Evolutionary conservation across 352 stramenopile genomes (phyloP).

Genomic region (Globisporangium irregulare): DNA sequence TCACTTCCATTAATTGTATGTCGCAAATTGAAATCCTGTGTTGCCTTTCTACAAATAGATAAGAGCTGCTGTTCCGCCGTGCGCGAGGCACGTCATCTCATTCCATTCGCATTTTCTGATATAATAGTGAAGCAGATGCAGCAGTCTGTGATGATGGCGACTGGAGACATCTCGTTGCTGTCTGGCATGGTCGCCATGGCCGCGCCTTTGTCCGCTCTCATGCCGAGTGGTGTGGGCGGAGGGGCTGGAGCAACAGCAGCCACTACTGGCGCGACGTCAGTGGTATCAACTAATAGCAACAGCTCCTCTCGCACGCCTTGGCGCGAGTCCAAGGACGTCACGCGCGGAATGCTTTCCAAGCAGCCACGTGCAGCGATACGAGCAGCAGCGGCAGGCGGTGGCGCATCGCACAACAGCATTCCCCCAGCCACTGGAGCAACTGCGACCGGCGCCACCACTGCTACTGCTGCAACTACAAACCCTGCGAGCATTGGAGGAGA

Average conservation of each 20-base stretch:
- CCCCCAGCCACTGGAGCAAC: not conserved
- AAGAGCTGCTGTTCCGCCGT: not conserved
- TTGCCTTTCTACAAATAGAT: not conserved
- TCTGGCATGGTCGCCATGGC: constrained; percentile 14
- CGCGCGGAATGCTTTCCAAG: constrained; percentile 14
- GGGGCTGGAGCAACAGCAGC: not conserved
- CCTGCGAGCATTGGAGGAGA: not conserved
- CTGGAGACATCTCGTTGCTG: constrained; percentile 10
- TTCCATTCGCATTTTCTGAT: not conserved
- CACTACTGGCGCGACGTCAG: no score
- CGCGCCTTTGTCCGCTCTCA: not conserved
- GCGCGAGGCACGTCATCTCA: not conserved
- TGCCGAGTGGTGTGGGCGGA: not conserved
- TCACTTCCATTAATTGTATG: not conserved
- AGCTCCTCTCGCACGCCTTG: constrained; percentile 5
- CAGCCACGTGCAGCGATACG: constrained; percentile 13
- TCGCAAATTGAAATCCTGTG: not conserved
- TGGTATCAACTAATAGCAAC: not conserved
- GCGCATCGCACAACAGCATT: not conserved
- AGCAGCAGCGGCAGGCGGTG: not conserved
- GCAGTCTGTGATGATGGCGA: not conserved
- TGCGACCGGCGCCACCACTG: not conserved
- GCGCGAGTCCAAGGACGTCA: constrained; percentile 14
- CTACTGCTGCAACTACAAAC: not conserved
- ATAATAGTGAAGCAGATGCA: not conserved